Evolutionary conservation across 2,329 filamentous ascomycete species (phyloP).

Genomic region (Xylogone sp.): DNA sequence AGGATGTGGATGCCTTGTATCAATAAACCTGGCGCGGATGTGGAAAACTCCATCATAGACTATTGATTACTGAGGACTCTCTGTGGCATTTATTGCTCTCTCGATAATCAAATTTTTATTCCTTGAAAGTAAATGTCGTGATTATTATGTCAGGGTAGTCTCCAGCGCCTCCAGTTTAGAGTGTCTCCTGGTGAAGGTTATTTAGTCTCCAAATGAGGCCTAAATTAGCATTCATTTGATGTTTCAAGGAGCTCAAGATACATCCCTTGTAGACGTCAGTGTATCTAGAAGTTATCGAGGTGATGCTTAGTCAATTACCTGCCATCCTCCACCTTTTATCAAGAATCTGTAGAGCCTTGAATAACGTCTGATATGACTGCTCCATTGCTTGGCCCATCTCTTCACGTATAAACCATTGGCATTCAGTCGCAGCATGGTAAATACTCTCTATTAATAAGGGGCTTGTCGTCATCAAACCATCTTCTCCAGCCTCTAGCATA

Average conservation of each 20-base stretch:
- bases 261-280: not conserved
- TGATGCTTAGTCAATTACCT: not conserved
- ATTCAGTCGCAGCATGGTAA: slow-evolving; percentile 4
- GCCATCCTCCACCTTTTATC: not conserved
- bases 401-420: slow-evolving; percentile 4
- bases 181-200: too few species aligned
- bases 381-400: not conserved
- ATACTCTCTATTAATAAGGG: not conserved
- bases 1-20: too few species aligned
- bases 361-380: not conserved
- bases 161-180: too few species aligned
- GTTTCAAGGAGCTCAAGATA: not conserved
- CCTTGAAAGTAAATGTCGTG: too few species aligned
- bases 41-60: too few species aligned
- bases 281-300: not conserved
- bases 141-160: too few species aligned
- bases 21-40: too few species aligned
- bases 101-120: too few species aligned
- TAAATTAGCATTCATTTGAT: too few species aligned
- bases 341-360: not conserved
- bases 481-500: not conserved
- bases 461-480: not conserved
- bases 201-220: too few species aligned
- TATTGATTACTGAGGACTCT: too few species aligned
- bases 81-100: too few species aligned